Percentiles rank a stretch among this genome's conserved stretches.
These are phyloP conservation scores for Antarctomyces pellizariae DNA, from an alignment of 495 filamentous ascomycete species.

Conservation along the genomic window DNA sequence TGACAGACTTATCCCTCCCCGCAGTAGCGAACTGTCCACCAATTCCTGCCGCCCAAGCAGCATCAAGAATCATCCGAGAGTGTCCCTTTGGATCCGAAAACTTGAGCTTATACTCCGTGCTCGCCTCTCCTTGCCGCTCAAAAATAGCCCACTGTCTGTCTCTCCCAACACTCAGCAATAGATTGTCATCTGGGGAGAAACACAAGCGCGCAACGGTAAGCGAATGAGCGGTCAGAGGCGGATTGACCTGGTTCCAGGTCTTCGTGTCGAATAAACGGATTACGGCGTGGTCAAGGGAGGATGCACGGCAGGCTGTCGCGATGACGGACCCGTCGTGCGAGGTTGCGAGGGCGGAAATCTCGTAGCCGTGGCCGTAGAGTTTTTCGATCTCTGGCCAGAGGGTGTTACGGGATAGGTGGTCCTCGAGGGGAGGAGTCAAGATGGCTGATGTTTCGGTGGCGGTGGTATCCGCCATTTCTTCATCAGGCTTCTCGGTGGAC, in stretches of 20 bases:
- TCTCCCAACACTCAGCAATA: slow-evolving; percentile 68
- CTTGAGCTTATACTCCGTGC: slow-evolving; percentile 24
- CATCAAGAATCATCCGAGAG: slow-evolving; percentile 70
- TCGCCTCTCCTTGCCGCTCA: slow-evolving; percentile 14
- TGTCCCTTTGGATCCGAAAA: slow-evolving; percentile 63
- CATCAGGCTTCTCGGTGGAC: slow-evolving; percentile 10
- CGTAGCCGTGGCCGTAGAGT: slow-evolving; percentile 96
- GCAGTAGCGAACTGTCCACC: slow-evolving; percentile 49
- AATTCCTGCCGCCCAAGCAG: slow-evolving; percentile 45
- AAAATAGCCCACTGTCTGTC: slow-evolving; percentile 84
- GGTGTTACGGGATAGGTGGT: slow-evolving; percentile 69
- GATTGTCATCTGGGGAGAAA: slow-evolving; percentile 52
- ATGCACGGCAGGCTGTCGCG: slow-evolving; percentile 86
- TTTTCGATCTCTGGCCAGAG: slow-evolving; percentile 95
- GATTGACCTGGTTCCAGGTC: slow-evolving; percentile 70
- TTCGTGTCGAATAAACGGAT: slow-evolving; percentile 73
- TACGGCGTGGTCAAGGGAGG: slow-evolving; percentile 79
- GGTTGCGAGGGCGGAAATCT: slow-evolving; percentile 75
- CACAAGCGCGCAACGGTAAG: slow-evolving; percentile 61
- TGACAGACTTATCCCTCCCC: slow-evolving; percentile 65
- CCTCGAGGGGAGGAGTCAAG: slow-evolving; percentile 62
- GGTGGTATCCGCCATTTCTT: slow-evolving; percentile 16
- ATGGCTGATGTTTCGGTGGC: slow-evolving; percentile 17
- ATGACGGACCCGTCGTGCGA: slow-evolving; percentile 50
- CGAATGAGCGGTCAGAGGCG: slow-evolving; percentile 54